Conservation (phyloP, 306 rosid species). For the Fragaria ananassa region DNA sequence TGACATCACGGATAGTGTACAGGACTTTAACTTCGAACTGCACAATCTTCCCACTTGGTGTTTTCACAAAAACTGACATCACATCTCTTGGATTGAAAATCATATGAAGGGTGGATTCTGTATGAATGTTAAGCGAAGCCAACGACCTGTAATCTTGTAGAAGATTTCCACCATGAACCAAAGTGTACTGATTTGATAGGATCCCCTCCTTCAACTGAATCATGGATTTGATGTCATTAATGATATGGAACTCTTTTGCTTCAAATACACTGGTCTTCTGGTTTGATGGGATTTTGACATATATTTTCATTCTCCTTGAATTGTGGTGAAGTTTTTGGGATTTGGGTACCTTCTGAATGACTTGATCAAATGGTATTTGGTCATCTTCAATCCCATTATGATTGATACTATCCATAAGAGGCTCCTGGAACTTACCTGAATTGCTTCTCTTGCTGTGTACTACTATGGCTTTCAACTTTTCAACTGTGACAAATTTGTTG, state of each 20-base stretch:
- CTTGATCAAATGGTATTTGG: conserved; percentile 1
- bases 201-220: conserved; percentile 10
- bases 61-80: conserved; percentile 10
- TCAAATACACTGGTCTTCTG: not conserved
- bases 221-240: conserved; percentile 21
- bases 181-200: conserved; percentile 3
- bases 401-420: not conserved
- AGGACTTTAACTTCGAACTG: conserved; percentile 15
- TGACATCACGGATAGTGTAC: conserved; percentile 16
- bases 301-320: conserved; percentile 1
- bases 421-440: not conserved
- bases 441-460: not conserved
- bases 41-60: not conserved
- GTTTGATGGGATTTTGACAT: conserved; percentile 15
- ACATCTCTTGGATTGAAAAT: conserved; percentile 9
- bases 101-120: conserved; percentile 19
- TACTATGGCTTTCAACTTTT: not conserved
- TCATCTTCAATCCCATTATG: conserved; percentile 1
- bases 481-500: not conserved
- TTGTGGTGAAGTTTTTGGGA: not conserved
- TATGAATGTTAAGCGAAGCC: not conserved
- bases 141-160: conserved; percentile 20
- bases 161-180: conserved; percentile 17
- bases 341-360: not conserved
- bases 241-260: conserved; percentile 5